phyloP scores from a whole-genome alignment of 805 yeast genomes.

The Limtongozyma cylindracea region DNA sequence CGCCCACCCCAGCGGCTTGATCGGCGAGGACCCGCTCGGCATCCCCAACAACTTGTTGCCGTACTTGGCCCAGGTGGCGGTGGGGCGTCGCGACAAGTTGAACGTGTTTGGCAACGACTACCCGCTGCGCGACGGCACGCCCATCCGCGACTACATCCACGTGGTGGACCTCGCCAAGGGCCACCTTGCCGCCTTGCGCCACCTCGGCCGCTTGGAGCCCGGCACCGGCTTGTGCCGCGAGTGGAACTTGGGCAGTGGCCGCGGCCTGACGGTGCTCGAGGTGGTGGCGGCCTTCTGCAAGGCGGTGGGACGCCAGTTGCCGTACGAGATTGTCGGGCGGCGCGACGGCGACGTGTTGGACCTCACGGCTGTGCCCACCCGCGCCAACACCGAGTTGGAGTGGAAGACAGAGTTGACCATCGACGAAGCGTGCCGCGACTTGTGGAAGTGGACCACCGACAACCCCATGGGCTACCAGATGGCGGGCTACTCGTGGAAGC shows the following conservation, averaged over 20 bases:
- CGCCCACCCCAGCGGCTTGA: slow-evolving; percentile 58
- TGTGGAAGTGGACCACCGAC: slow-evolving; percentile 55
- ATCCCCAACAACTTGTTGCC: slow-evolving; percentile 59
- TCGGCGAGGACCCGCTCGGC: slow-evolving; percentile 67
- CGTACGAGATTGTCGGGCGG: slow-evolving; percentile 38
- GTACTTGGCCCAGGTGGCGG: slow-evolving; percentile 53
- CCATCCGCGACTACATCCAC: slow-evolving; percentile 62
- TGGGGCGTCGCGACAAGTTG: slow-evolving; percentile 40
- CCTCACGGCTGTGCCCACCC: slow-evolving; percentile 42
- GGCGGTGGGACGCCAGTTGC: slow-evolving; percentile 37
- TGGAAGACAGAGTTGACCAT: slow-evolving; percentile 36
- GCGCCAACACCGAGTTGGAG: slow-evolving; percentile 38
- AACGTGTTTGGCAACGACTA: slow-evolving; percentile 54
- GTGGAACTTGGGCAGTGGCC: slow-evolving; percentile 72
- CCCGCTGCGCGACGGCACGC: slow-evolving; percentile 51
- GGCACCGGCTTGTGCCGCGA: slow-evolving; percentile 31
- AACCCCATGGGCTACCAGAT: slow-evolving; percentile 36
- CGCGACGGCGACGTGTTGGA: slow-evolving; percentile 58
- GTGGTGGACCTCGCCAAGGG: slow-evolving; percentile 63
- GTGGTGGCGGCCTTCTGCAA: slow-evolving; percentile 37
- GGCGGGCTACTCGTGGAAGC: slow-evolving; percentile 10
- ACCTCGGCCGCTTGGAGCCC: slow-evolving; percentile 12
- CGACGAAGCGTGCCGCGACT: slow-evolving; percentile 39
- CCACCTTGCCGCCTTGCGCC: slow-evolving; percentile 44
- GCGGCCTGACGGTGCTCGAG: slow-evolving; percentile 57